Percentiles rank a stretch among this genome's conserved stretches.
Evolutionary conservation across 2,329 filamentous ascomycete genomes (phyloP).

Genomic region (Zalaria sp.): DNA sequence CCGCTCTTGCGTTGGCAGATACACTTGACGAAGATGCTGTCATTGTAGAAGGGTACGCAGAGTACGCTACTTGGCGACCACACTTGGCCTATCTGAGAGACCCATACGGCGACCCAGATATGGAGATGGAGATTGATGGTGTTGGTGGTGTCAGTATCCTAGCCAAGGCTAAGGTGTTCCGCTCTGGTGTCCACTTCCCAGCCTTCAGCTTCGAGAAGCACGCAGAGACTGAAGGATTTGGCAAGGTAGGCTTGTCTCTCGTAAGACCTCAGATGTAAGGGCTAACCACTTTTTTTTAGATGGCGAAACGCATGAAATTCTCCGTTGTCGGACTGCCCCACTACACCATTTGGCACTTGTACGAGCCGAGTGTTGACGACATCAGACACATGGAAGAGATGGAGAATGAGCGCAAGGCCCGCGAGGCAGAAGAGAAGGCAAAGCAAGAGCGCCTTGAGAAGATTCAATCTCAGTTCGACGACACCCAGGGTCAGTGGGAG

Average conservation of each 20-base stretch:
- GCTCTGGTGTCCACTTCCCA: constrained; percentile 89
- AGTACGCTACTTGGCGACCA: constrained; percentile 96
- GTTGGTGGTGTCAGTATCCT: constrained; percentile 95
- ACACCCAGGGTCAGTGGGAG: constrained; percentile 73
- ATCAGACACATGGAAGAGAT: constrained; percentile 98
- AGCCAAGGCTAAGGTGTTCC: constrained; percentile 90
- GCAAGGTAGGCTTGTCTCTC: constrained; percentile 64
- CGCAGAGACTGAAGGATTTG: constrained; percentile 95
- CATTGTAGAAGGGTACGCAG: constrained; percentile 96
- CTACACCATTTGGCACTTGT: constrained; percentile 98
- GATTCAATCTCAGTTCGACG: constrained; percentile 66
- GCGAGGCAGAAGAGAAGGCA: constrained; percentile 66
- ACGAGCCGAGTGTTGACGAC: constrained; percentile 97
- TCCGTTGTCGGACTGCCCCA: constrained; percentile 92
- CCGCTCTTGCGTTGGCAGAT: constrained; percentile 80
- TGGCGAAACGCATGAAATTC: constrained; percentile 92
- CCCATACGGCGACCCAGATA: constrained; percentile 92
- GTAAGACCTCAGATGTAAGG: too few relatives aligned
- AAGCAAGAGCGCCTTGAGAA: constrained; percentile 60
- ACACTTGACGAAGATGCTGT: constrained; percentile 95
- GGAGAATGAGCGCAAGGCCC: constrained; percentile 70
- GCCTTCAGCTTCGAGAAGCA: constrained; percentile 98
- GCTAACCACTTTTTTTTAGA: constrained; percentile 43
- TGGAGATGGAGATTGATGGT: constrained; percentile 99
- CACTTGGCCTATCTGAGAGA: constrained; percentile 94